A percentile compares a stretch with the other conserved stretches of the same genome.
These are phyloP conservation scores for Trifolium pratense DNA, from an alignment of 306 rosid species.

Conservation along the genomic window DNA sequence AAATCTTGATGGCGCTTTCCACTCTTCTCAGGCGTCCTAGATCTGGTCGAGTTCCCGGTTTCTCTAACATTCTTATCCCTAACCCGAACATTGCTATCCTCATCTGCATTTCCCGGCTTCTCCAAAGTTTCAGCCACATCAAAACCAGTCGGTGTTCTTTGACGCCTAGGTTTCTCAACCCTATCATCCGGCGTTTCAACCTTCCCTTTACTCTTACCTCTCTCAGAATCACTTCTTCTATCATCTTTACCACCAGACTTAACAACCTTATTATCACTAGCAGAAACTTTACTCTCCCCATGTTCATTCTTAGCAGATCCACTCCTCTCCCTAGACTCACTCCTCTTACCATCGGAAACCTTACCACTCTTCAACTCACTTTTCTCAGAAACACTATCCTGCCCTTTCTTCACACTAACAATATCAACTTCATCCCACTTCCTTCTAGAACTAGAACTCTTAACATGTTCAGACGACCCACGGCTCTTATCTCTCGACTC, in stretches of 20 bases:
- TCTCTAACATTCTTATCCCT: constrained; percentile 76
- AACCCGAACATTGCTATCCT: constrained; percentile 56
- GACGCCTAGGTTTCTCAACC: constrained; percentile 73
- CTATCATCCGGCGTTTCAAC: constrained; percentile 64
- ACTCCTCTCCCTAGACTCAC: constrained; percentile 68
- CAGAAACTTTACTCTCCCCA: constrained; percentile 64
- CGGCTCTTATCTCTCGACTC: constrained; percentile 63
- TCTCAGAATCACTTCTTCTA: constrained; percentile 72
- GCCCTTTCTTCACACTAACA: constrained; percentile 53
- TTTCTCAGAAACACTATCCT: constrained; percentile 64
- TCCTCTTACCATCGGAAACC: constrained; percentile 64
- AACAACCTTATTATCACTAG: constrained; percentile 42
- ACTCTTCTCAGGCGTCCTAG: constrained; percentile 84
- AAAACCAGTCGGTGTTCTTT: constrained; percentile 54
- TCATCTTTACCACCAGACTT: constrained; percentile 71
- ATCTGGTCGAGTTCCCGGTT: constrained; percentile 58
- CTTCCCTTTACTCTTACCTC: constrained; percentile 74
- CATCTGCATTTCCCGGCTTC: constrained; percentile 64
- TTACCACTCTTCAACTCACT: constrained; percentile 61
- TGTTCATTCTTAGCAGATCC: constrained; percentile 70
- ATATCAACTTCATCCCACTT: constrained; percentile 89
- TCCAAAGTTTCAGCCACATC: constrained; percentile 74
- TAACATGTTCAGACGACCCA: constrained; percentile 70
- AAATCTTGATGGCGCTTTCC: constrained; percentile 72
- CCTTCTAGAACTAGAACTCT: constrained; percentile 83